Evolutionary conservation across 805 yeast species (phyloP).

Genomic region (Candida namnaoensis): DNA sequence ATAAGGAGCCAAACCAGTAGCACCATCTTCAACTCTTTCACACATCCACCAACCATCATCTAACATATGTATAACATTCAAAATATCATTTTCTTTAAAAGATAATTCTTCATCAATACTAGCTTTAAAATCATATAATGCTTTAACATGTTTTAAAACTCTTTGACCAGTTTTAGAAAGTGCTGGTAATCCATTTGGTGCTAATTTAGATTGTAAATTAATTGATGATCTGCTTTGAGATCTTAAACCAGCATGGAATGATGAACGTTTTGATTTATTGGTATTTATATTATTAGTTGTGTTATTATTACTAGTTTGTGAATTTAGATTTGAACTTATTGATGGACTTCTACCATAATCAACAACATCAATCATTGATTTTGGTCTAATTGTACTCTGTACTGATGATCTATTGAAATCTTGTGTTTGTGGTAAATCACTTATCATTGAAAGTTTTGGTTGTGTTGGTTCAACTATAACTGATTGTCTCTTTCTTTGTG

Average conservation of each 20-base stretch:
- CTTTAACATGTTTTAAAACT: conserved; percentile 42
- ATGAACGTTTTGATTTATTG: conserved; percentile 4
- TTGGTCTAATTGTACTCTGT: conserved; percentile 15
- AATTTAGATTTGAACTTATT: not conserved
- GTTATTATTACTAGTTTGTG: not conserved
- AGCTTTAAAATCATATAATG: conserved; percentile 51
- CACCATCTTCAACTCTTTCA: conserved; percentile 35
- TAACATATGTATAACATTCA: conserved; percentile 46
- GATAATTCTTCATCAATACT: conserved; percentile 52
- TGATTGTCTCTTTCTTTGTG: conserved; percentile 9
- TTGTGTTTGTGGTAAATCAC: not conserved
- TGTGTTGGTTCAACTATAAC: no score
- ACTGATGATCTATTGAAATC: conserved; percentile 10
- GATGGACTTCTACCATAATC: not conserved
- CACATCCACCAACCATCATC: conserved; percentile 76
- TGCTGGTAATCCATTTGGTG: conserved; percentile 31
- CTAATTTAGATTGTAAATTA: conserved; percentile 15
- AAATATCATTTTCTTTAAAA: conserved; percentile 48
- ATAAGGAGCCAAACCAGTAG: conserved; percentile 53
- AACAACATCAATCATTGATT: conserved; percentile 12
- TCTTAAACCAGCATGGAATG: conserved; percentile 18
- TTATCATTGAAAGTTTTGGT: no score
- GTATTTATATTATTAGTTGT: not conserved
- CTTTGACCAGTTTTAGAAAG: conserved; percentile 44
- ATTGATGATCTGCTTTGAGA: conserved; percentile 15